These are phyloP conservation scores for Helotiales sp. DNA, from an alignment of 2,329 filamentous ascomycete species.

Conservation along the genomic window DNA sequence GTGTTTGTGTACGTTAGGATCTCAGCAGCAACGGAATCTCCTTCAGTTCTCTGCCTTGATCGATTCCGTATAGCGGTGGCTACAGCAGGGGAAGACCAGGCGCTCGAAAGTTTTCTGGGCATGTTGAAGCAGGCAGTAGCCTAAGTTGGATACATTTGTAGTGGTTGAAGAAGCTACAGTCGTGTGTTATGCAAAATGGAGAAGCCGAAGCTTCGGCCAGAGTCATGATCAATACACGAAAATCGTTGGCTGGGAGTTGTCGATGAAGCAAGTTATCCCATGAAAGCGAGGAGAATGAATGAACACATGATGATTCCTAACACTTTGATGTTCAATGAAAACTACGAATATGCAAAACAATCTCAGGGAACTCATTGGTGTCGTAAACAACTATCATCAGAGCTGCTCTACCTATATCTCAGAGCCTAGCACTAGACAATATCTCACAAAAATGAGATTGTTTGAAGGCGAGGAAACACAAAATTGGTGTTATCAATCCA, in stretches of 20 bases:
- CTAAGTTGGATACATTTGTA: slow-evolving; percentile 9
- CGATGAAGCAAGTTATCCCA: too few species aligned
- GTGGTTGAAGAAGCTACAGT: slow-evolving; percentile 6
- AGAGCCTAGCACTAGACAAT: not conserved
- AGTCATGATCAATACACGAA: slow-evolving; percentile 18
- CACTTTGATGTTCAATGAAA: slow-evolving; percentile 3
- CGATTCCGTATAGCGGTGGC: not conserved
- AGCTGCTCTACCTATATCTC: not conserved
- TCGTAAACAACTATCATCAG: not conserved
- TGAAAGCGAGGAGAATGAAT: slow-evolving; percentile 16
- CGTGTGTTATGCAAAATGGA: slow-evolving; percentile 20
- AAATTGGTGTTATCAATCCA: too few species aligned
- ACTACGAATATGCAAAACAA: slow-evolving; percentile 1
- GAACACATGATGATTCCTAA: slow-evolving; percentile 19
- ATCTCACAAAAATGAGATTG: too few species aligned
- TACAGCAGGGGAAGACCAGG: slow-evolving; percentile 14
- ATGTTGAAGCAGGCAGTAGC: slow-evolving; percentile 14
- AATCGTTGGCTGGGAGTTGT: slow-evolving; percentile 14
- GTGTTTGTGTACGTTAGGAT: not conserved
- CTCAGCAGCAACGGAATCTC: not conserved
- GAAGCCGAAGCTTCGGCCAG: slow-evolving; percentile 5
- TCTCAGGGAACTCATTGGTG: not conserved
- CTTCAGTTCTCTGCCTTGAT: not conserved
- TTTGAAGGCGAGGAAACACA: too few species aligned
- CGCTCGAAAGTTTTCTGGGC: slow-evolving; percentile 21